A percentile compares a stretch with the other conserved stretches of the same genome.
Evolutionary conservation across 1,284 basidiomycete species (phyloP).

Genomic region (Trichosporon faecale): DNA sequence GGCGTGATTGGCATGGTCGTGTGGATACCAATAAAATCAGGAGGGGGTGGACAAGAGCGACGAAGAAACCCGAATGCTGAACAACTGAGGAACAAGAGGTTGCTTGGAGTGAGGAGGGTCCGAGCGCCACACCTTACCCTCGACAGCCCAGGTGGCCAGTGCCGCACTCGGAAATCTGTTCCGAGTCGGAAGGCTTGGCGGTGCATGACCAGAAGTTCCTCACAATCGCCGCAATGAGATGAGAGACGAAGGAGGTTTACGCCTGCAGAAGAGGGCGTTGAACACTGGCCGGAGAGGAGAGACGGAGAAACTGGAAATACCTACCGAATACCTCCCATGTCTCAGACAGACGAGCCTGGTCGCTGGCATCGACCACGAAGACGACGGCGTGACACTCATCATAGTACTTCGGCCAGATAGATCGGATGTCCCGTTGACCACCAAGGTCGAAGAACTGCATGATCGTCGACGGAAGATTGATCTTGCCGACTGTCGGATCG

Average conservation of each 20-base stretch:
- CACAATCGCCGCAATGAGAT: too few relatives aligned
- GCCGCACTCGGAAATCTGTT: not conserved
- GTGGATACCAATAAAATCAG: not conserved
- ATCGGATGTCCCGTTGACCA: conserved; percentile 83
- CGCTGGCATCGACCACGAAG: conserved; percentile 84
- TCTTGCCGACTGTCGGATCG: conserved; percentile 71
- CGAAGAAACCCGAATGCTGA: not conserved
- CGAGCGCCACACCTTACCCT: not conserved
- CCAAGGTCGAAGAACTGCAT: conserved; percentile 93
- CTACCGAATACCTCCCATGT: conserved; percentile 92
- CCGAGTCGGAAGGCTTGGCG: not conserved
- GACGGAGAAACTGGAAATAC: conserved; percentile 34
- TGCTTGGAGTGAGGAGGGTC: not conserved
- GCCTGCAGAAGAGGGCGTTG: too few relatives aligned
- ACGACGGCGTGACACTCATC: conserved; percentile 91
- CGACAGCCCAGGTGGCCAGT: not conserved
- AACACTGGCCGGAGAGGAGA: not conserved
- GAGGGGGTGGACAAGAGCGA: not conserved
- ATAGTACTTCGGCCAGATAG: conserved; percentile 90
- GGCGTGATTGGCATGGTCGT: not conserved
- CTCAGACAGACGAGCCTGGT: conserved; percentile 77
- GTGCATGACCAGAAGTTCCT: too few relatives aligned
- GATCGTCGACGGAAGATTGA: conserved; percentile 82
- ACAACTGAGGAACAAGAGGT: not conserved
- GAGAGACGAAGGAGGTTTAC: not conserved